Conservation (phyloP, 805 yeast genomes). For the Yarrowia hollandica region DNA sequence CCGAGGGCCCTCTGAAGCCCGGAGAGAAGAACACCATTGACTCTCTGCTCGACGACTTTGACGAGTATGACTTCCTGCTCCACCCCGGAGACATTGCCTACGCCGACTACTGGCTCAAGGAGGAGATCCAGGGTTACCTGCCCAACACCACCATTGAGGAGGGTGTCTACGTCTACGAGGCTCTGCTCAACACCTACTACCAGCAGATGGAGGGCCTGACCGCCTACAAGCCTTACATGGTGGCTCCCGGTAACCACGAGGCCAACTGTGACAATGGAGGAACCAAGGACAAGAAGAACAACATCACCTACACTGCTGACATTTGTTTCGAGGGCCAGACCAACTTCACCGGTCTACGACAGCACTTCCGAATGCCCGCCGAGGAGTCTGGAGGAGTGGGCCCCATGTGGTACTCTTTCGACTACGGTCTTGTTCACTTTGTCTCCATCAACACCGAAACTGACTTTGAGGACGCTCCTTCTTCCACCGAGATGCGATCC, state of each 20-base stretch:
- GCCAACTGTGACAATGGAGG: constrained; percentile 35
- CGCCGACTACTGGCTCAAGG: constrained; percentile 40
- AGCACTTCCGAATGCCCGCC: constrained; percentile 40
- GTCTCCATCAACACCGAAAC: constrained; percentile 40
- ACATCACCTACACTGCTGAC: constrained; percentile 29
- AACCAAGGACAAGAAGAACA: constrained; percentile 29
- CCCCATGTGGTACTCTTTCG: constrained; percentile 42
- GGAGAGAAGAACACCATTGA: constrained; percentile 33
- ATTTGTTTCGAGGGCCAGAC: constrained; percentile 36
- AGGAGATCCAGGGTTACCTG: constrained; percentile 32
- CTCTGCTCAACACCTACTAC: constrained; percentile 35
- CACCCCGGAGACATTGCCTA: constrained; percentile 41
- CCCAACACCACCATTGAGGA: constrained; percentile 27
- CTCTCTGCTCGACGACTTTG: constrained; percentile 31
- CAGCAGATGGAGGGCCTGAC: constrained; percentile 34
- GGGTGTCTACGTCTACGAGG: constrained; percentile 33
- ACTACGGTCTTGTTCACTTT: constrained; percentile 41
- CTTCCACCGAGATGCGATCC: constrained; percentile 10
- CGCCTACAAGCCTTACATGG: constrained; percentile 35
- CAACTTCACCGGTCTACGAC: constrained; percentile 39
- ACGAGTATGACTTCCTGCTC: constrained; percentile 36
- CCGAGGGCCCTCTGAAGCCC: constrained; percentile 13
- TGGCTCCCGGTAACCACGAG: constrained; percentile 38
- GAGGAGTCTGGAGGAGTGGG: constrained; percentile 37
- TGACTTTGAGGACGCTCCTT: constrained; percentile 35